Conservation (phyloP, 192 early-diverging fungal genomes). For the Radiomyces spectabilis region DNA sequence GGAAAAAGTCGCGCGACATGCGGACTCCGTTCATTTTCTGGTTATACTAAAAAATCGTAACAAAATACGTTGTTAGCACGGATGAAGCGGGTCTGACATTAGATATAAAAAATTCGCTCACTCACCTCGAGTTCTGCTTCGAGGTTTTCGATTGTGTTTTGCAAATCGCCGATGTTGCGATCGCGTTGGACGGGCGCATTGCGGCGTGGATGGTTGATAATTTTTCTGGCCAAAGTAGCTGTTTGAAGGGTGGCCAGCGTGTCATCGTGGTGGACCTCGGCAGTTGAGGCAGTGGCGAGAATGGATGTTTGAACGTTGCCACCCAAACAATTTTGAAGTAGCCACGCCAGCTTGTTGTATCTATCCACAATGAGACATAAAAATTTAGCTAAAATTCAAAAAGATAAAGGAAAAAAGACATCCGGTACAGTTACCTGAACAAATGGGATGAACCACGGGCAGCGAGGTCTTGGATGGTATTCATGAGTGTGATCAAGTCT, state of each 20-base stretch:
- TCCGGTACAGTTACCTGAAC: no score
- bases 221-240: slow-evolving; percentile 70
- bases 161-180: slow-evolving; percentile 78
- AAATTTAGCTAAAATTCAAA: no score
- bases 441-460: no score
- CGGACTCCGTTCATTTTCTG: no score
- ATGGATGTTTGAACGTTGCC: slow-evolving; percentile 92
- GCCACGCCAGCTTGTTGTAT: slow-evolving; percentile 81
- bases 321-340: slow-evolving; percentile 86
- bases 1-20: no score
- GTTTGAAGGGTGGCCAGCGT: slow-evolving; percentile 73
- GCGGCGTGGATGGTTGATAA: slow-evolving; percentile 68
- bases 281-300: slow-evolving; percentile 88
- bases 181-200: slow-evolving; percentile 77
- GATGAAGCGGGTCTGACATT: no score
- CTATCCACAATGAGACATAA: no score
- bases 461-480: slow-evolving; percentile 64
- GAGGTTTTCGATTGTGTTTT: slow-evolving; percentile 71
- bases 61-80: no score
- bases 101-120: no score
- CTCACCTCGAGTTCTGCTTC: slow-evolving; percentile 66
- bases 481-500: slow-evolving; percentile 60
- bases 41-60: no score
- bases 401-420: no score
- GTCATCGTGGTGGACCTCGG: slow-evolving; percentile 58